A percentile compares a stretch with the other conserved stretches of the same genome.
phyloP scores from a whole-genome alignment of 768 basidiomycete genomes.

The Podaxis sp. region DNA sequence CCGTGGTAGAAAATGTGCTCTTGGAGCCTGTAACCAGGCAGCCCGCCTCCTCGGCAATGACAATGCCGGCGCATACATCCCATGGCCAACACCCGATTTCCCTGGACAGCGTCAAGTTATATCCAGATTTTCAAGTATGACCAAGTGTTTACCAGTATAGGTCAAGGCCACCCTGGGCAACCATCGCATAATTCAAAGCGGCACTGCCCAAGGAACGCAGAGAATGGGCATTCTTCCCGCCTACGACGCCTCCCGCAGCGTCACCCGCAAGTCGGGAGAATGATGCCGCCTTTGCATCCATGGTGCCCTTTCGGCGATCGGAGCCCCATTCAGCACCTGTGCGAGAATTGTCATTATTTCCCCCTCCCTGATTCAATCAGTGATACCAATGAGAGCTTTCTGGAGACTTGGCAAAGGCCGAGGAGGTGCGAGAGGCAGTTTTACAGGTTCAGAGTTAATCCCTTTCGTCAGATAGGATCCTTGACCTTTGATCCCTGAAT shows the following conservation, averaged over 20 bases:
- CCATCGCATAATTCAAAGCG: slow-evolving; percentile 76
- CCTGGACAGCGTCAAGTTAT: slow-evolving; percentile 32
- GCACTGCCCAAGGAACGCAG: slow-evolving; percentile 81
- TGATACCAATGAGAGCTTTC: slow-evolving; percentile 64
- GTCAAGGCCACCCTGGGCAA: slow-evolving; percentile 86
- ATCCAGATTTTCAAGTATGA: background rate
- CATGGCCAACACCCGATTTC: slow-evolving; percentile 82
- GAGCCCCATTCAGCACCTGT: slow-evolving; percentile 87
- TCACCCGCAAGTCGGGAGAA: slow-evolving; percentile 77
- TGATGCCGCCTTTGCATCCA: slow-evolving; percentile 57
- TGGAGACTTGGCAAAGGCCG: slow-evolving; percentile 65
- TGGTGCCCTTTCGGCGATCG: slow-evolving; percentile 52
- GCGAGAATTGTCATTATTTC: slow-evolving; percentile 6
- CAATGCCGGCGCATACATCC: slow-evolving; percentile 90
- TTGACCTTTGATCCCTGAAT: slow-evolving; percentile 73
- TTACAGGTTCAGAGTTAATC: slow-evolving; percentile 34
- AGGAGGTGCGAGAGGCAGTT: slow-evolving; percentile 62
- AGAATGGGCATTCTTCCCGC: slow-evolving; percentile 83
- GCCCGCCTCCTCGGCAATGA: slow-evolving; percentile 90
- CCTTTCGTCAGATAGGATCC: slow-evolving; percentile 72
- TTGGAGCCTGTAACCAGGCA: slow-evolving; percentile 73
- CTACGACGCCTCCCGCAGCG: slow-evolving; percentile 51
- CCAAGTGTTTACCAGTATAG: slow-evolving; percentile 66
- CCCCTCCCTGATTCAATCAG: background rate
- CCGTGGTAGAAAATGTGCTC: slow-evolving; percentile 34